Evolutionary conservation across 2,329 filamentous ascomycete genomes (phyloP).

Genomic region (Orbilia quercus): DNA sequence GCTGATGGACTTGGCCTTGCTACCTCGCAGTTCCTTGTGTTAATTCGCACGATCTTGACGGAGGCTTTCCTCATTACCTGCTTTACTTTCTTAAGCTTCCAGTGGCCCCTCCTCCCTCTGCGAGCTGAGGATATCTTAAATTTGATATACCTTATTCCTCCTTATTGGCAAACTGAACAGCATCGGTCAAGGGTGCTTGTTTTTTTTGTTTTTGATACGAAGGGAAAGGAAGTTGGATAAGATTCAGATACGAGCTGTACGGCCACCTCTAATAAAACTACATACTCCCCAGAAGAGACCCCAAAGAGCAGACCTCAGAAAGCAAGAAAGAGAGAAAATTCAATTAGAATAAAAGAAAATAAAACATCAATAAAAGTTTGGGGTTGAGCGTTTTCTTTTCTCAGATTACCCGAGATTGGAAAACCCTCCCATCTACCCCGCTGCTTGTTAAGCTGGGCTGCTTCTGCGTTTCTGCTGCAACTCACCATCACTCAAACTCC

Average conservation of each 20-base stretch:
- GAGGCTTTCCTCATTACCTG: conserved; percentile 20
- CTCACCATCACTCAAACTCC: conserved; percentile 47
- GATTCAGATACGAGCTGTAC: conserved; percentile 38
- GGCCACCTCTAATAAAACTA: conserved; percentile 11
- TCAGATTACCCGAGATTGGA: conserved; percentile 56
- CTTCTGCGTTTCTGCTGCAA: conserved; percentile 45
- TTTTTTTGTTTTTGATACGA: conserved; percentile 20
- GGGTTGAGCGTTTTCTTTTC: conserved; percentile 50
- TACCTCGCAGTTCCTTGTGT: background rate
- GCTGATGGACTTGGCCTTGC: conserved; percentile 12
- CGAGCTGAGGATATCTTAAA: conserved; percentile 6
- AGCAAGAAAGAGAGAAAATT: too few species aligned
- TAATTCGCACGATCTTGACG: conserved; percentile 2
- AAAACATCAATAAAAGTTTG: too few species aligned
- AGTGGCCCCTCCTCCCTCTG: background rate
- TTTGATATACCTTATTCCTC: background rate
- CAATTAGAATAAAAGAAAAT: too few species aligned
- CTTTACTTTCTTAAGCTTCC: background rate
- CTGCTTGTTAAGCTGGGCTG: conserved; percentile 45
- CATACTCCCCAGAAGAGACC: too few species aligned
- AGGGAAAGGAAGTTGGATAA: conserved; percentile 36
- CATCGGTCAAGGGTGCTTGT: conserved; percentile 14
- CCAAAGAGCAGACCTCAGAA: too few species aligned
- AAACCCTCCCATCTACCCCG: conserved; percentile 52
- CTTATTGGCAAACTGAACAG: conserved; percentile 24